Conservation (phyloP, 1,139 yeast species). For the Pichia sp. region DNA sequence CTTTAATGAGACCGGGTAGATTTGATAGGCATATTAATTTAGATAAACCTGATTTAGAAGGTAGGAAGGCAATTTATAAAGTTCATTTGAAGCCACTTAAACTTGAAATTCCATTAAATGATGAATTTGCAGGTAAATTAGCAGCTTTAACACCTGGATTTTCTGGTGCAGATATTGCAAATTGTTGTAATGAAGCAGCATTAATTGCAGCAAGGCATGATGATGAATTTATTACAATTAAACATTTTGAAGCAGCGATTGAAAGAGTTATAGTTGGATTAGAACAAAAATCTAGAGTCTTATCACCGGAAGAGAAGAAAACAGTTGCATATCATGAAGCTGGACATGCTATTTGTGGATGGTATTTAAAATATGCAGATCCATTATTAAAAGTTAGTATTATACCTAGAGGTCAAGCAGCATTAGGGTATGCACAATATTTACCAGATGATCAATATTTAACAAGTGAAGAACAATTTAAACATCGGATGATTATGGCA, state of each 20-base stretch:
- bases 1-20: constrained; percentile 77
- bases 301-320: constrained; percentile 65
- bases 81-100: constrained; percentile 61
- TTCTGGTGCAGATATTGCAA: constrained; percentile 82
- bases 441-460: constrained; percentile 71
- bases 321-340: constrained; percentile 87
- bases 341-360: constrained; percentile 95
- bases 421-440: constrained; percentile 77
- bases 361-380: constrained; percentile 85
- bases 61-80: constrained; percentile 66
- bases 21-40: constrained; percentile 71
- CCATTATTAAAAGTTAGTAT: constrained; percentile 94
- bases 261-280: constrained; percentile 79
- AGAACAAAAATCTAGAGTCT: constrained; percentile 61
- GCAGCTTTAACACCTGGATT: constrained; percentile 80
- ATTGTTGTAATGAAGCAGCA: constrained; percentile 79
- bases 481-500: constrained; percentile 74
- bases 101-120: constrained; percentile 41
- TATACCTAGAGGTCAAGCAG: constrained; percentile 86
- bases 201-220: constrained; percentile 70
- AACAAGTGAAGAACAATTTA: constrained; percentile 56
- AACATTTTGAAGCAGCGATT: constrained; percentile 72
- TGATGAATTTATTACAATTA: constrained; percentile 45
- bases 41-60: constrained; percentile 72
- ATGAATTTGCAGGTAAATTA: constrained; percentile 59